phyloP scores from a whole-genome alignment of 495 filamentous ascomycete species.

The Trichodelitschia bisporula region DNA sequence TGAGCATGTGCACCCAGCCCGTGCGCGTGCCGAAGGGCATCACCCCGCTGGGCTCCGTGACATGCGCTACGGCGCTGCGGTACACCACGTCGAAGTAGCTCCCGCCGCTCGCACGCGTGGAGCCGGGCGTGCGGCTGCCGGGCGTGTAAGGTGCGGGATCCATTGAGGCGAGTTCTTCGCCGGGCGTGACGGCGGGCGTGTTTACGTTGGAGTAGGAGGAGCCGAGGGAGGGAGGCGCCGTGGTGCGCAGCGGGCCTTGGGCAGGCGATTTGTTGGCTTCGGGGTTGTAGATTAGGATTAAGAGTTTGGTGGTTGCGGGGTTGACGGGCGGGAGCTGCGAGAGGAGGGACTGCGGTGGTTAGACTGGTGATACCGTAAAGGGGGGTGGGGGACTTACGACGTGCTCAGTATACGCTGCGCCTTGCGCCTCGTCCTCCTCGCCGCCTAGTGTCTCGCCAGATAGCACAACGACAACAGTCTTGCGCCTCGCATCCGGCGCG shows the following conservation, averaged over 20 bases:
- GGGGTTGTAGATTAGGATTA: conserved; percentile 73
- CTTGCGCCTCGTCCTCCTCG: conserved; percentile 24
- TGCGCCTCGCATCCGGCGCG: conserved; percentile 31
- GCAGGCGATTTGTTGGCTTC: conserved; percentile 27
- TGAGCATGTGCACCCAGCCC: conserved; percentile 60
- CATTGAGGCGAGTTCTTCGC: conserved; percentile 28
- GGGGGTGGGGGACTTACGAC: conserved; percentile 31
- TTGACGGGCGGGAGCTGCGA: conserved; percentile 62
- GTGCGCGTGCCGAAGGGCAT: conserved; percentile 61
- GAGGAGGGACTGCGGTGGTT: conserved; percentile 44
- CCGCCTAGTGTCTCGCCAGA: conserved; percentile 34
- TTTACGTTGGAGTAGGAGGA: conserved; percentile 79
- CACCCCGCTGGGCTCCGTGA: conserved; percentile 63
- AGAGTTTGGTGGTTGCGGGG: conserved; percentile 40
- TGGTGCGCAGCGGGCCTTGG: conserved; percentile 21
- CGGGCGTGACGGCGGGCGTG: conserved; percentile 43
- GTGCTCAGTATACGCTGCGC: conserved; percentile 38
- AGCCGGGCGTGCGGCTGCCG: conserved; percentile 6
- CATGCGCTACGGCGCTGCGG: conserved; percentile 45
- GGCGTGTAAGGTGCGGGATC: conserved; percentile 18
- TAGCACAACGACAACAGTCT: conserved; percentile 63
- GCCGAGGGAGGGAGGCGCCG: conserved; percentile 34
- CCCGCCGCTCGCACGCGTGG: conserved; percentile 15
- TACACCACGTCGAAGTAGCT: conserved; percentile 49
- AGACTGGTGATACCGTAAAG: not conserved